Percentiles rank a stretch among this genome's conserved stretches.
These are phyloP conservation scores for Ophiostoma perfectum DNA, from an alignment of 2,329 filamentous ascomycete genomes.

Conservation along the genomic window DNA sequence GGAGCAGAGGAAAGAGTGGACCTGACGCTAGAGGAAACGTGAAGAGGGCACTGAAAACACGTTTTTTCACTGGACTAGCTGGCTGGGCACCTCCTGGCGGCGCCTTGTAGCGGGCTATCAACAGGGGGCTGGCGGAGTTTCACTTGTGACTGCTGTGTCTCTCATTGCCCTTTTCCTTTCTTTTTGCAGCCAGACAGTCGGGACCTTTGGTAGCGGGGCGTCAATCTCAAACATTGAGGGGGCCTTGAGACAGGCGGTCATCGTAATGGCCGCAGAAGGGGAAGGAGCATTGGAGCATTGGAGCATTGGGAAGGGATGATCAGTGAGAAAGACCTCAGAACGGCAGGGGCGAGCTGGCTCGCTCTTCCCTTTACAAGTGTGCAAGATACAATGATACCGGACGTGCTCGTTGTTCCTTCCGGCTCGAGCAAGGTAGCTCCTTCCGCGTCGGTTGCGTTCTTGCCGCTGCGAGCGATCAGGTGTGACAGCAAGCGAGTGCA, in stretches of 20 bases:
- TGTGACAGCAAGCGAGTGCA: neutral
- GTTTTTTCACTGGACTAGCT: neutral
- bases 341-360: neutral
- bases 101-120: neutral
- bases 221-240: neutral
- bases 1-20: too few species aligned
- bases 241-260: neutral
- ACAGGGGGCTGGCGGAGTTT: neutral
- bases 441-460: neutral
- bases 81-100: neutral
- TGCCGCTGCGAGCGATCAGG: neutral
- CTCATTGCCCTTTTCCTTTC: neutral
- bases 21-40: neutral
- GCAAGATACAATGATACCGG: too few species aligned
- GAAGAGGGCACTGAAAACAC: slow-evolving; percentile 6
- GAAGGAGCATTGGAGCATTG: too few species aligned
- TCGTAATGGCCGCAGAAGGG: too few species aligned
- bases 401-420: neutral
- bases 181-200: neutral
- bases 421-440: too few species aligned
- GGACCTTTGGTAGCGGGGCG: neutral
- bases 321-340: neutral
- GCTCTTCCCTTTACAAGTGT: neutral
- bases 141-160: neutral
- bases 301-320: too few species aligned